These are phyloP conservation scores for Mycena amicta DNA, from an alignment of 768 basidiomycete species.

Conservation along the genomic window DNA sequence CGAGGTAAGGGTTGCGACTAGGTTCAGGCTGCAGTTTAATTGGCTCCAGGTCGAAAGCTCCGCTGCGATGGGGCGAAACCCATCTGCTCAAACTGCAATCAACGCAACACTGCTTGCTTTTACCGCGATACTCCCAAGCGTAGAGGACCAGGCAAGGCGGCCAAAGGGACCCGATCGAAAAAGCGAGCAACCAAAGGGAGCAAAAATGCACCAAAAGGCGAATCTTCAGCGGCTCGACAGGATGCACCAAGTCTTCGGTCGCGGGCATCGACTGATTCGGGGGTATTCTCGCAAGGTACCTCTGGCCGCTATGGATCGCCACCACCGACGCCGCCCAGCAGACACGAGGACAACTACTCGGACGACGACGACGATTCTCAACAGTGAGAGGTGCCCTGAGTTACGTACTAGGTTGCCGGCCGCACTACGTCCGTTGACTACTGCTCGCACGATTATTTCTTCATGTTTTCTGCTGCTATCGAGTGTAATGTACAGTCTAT, in stretches of 20 bases:
- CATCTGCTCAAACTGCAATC: slow-evolving; percentile 61
- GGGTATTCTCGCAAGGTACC: neutral
- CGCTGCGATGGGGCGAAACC: slow-evolving; percentile 71
- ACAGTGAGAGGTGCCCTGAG: slow-evolving; percentile 40
- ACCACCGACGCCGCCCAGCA: no score
- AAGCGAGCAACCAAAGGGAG: slow-evolving; percentile 26
- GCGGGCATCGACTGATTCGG: slow-evolving; percentile 34
- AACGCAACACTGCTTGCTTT: slow-evolving; percentile 52
- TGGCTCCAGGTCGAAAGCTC: slow-evolving; percentile 64
- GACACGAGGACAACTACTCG: slow-evolving; percentile 14
- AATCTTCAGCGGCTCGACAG: slow-evolving; percentile 17
- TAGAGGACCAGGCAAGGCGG: slow-evolving; percentile 76
- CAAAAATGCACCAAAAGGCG: slow-evolving; percentile 16
- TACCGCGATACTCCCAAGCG: slow-evolving; percentile 57
- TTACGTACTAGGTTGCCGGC: slow-evolving; percentile 60
- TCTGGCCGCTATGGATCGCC: slow-evolving; percentile 5
- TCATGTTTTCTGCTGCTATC: neutral
- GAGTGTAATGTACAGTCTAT: slow-evolving; percentile 12
- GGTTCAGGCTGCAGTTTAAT: no score
- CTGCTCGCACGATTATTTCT: slow-evolving; percentile 44
- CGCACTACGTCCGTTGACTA: slow-evolving; percentile 50
- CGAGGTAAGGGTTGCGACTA: slow-evolving; percentile 56
- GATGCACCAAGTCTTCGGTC: slow-evolving; percentile 34
- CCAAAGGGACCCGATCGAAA: slow-evolving; percentile 57
- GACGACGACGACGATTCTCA: slow-evolving; percentile 32